Evolutionary conservation across 495 filamentous ascomycete genomes (phyloP), one percentile per base, ranked within the genome.

Genomic region (Astrocystis sublimbata): DNA sequence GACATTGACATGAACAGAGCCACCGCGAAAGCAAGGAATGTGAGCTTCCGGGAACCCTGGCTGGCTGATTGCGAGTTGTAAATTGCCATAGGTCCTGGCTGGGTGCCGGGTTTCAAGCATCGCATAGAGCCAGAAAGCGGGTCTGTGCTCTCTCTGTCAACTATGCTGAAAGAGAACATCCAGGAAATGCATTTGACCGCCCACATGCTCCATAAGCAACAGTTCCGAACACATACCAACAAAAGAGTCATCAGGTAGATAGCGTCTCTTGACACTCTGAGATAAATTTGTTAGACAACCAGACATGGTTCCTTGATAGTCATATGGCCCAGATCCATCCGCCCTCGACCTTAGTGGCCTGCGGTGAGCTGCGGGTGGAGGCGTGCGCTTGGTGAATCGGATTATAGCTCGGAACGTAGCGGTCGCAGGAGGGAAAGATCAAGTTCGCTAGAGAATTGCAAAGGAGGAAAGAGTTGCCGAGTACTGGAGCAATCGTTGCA

Each of bases 371-470:
- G 49, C 58, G 51, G 17, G 40, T 47, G 59, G 47, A 41, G 36
- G 38, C 28, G 46, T 61, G 31, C 17, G 46, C 23, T 30, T 47
- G 49, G 55, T 54, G 35, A 13, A 35, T 35, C 52, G 31, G 30
- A 31, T 28, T 2, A 35, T 30, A 21, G 58, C 51, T 52, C 19
- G 33, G 35, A 43, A 61, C 38, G 49, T 61, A 50, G 50, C 28
- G 40, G 49, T 49, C n/a, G n/a, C n/a, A n/a, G 47, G 46, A 40
- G 35, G 17, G 47, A 53, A 58, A 59, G 43, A 17, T 59, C 56
- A 59, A 43, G 19, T 47, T 31, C 50, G 42, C 55, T 46, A 47
- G 55, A 59, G 56, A 43, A 43, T 50, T 49, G 45, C 56, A 59
- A 43, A 59, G 12, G 33, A 31, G 30, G 33, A 28, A 26, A 31